Percentiles rank a stretch among this genome's conserved stretches.
Evolutionary conservation across 1,139 yeast species (phyloP).

Genomic region (Pichia kudriavzevii): DNA sequence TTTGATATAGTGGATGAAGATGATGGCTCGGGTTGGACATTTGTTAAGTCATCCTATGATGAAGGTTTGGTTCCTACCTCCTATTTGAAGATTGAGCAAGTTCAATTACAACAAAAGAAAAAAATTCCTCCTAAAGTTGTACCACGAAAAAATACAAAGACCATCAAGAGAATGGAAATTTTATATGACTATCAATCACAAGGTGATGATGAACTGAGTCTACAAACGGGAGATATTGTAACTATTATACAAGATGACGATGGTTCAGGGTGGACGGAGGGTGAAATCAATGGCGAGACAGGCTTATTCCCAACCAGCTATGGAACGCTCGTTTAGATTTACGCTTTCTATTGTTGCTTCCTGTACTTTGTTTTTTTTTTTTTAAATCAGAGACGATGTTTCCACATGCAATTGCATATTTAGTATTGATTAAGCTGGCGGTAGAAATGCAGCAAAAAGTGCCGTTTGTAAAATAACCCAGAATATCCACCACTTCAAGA

Average conservation of each 20-base stretch:
- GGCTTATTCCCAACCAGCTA: slow-evolving; percentile 86
- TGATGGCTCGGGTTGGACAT: slow-evolving; percentile 94
- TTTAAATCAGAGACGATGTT: background rate
- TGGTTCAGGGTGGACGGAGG: slow-evolving; percentile 96
- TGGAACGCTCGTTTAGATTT: slow-evolving; percentile 27
- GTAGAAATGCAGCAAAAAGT: slow-evolving; percentile 59
- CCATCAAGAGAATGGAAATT: slow-evolving; percentile 60
- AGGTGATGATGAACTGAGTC: slow-evolving; percentile 74
- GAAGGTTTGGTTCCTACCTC: slow-evolving; percentile 83
- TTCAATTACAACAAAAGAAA: slow-evolving; percentile 31
- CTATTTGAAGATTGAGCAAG: slow-evolving; percentile 50
- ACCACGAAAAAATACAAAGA: slow-evolving; percentile 71
- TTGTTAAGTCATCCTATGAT: slow-evolving; percentile 38
- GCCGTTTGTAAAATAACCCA: slow-evolving; percentile 57
- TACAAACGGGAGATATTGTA: slow-evolving; percentile 64
- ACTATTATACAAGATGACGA: slow-evolving; percentile 61
- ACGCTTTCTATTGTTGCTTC: background rate
- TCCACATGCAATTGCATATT: background rate
- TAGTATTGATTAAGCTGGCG: slow-evolving; percentile 50
- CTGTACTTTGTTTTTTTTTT: background rate
- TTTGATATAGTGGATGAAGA: slow-evolving; percentile 57
- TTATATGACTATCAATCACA: slow-evolving; percentile 73
- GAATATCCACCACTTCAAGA: slow-evolving; percentile 37
- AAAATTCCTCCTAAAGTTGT: slow-evolving; percentile 69
- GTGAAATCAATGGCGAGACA: slow-evolving; percentile 62